Evolutionary conservation across 345 rosid genomes (phyloP).

Genomic region (Populus ilicifolia): DNA sequence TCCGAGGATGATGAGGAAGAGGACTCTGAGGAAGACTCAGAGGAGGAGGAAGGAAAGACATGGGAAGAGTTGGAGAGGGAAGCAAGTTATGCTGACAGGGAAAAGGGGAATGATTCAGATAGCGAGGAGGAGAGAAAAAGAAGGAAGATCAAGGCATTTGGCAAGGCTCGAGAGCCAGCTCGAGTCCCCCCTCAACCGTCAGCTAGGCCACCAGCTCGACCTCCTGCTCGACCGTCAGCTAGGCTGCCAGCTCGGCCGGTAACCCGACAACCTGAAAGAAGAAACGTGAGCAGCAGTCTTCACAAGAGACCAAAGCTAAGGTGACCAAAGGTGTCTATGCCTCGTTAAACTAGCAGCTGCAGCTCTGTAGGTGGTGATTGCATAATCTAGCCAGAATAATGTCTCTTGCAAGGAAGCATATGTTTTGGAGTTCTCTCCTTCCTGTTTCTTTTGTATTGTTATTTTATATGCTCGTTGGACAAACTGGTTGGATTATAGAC

Average conservation of each 20-base stretch:
- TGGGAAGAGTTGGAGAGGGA: conserved; percentile 99
- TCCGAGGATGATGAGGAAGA: conserved; percentile 86
- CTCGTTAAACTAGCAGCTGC: neutral
- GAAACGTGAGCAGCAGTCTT: conserved; percentile 31
- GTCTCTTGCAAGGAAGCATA: neutral
- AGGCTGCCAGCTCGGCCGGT: conserved; percentile 23
- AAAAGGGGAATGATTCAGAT: conserved; percentile 77
- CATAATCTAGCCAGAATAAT: conserved; percentile 3
- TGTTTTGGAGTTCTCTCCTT: neutral
- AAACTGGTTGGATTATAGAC: neutral
- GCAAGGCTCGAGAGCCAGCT: conserved; percentile 51
- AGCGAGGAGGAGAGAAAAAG: conserved; percentile 90
- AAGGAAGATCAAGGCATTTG: conserved; percentile 79
- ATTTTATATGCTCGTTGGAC: neutral
- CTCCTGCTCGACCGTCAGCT: neutral
- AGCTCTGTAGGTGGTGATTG: neutral
- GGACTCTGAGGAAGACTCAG: conserved; percentile 61
- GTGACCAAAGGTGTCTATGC: conserved; percentile 1
- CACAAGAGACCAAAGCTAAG: conserved; percentile 35
- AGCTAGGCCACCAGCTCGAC: neutral
- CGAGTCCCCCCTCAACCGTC: neutral
- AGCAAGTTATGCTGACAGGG: conserved; percentile 89
- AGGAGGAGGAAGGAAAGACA: conserved; percentile 91
- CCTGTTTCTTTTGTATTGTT: neutral
- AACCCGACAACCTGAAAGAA: conserved; percentile 13